Evolutionary conservation across 768 basidiomycete species (phyloP), one percentile per base, ranked within the genome.

Genomic region (Psilocybe cubensis): DNA sequence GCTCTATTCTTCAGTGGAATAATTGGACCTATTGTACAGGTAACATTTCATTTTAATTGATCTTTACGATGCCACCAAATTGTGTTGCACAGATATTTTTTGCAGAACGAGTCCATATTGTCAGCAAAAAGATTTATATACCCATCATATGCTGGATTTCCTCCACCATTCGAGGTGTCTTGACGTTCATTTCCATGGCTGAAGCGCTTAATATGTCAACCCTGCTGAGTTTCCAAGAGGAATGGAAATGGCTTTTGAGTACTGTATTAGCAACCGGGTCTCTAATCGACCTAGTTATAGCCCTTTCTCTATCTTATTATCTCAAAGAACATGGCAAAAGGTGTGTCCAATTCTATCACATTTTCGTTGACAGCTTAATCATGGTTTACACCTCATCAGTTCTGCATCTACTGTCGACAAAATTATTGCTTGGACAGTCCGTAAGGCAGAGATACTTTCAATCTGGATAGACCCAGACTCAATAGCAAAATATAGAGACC

Each of bases 1-100:
- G 43, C 44, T 2, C 17, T 59, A 29, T 20, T 41, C 2, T 44
- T 59, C 33, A 54, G 51, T 54, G 57, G 52, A 14, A 18, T 54
- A 4, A 46, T 59, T n/a, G 35, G 18, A 0, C 40, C 40, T 21
- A 27, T 42, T 29, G 52, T 54, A 29, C 52, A 59, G 45, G 57
- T n/a, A 46, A 24, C 14, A 11, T 53, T 14, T 2, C 0, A 3
- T 7, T 1, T 45, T 29, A 17, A 11, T 4, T 23, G 11, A 24
- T 3, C 24, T 0, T 1, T 20, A 6, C 40, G 17, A 4, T 9
- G 43, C 40, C 10, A 20, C 10, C 29, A 18, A 7, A 29, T 8
- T 14, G 12, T 10, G 1, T 3, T 38, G 6, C 3, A 17, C 33
- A 57, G 56, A 33, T 44, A 17, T 57, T 57, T 35, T 57, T 57